Percentiles rank a stretch among this genome's conserved stretches.
phyloP scores from a whole-genome alignment of 192 early-diverging fungal species.

The Backusella luteola region DNA sequence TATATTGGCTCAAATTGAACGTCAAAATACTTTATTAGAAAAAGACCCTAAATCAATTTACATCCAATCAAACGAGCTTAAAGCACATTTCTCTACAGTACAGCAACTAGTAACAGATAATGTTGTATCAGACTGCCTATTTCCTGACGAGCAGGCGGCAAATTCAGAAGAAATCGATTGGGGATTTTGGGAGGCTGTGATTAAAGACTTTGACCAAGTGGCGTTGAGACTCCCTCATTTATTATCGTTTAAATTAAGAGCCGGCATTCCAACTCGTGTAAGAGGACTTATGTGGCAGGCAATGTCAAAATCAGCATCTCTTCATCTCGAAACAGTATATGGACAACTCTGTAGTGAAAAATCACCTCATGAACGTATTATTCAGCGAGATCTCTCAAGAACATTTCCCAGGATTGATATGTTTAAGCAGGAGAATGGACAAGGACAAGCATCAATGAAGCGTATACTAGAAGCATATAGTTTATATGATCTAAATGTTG shows the following conservation, averaged over 20 bases:
- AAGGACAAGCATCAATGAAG: constrained; percentile 85
- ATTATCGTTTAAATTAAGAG: constrained; percentile 65
- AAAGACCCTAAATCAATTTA: constrained; percentile 56
- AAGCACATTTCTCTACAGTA: constrained; percentile 51
- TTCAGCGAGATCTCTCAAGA: constrained; percentile 87
- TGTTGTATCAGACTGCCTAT: neutral
- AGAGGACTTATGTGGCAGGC: constrained; percentile 91
- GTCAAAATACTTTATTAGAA: constrained; percentile 53
- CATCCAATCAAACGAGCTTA: constrained; percentile 53
- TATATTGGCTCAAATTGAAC: constrained; percentile 55
- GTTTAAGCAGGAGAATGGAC: constrained; percentile 79
- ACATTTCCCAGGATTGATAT: constrained; percentile 90
- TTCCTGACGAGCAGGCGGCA: constrained; percentile 16
- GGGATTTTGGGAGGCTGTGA: constrained; percentile 83
- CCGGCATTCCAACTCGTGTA: constrained; percentile 79
- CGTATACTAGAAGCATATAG: constrained; percentile 92
- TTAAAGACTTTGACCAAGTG: constrained; percentile 69
- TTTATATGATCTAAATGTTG: constrained; percentile 91
- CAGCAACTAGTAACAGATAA: constrained; percentile 42
- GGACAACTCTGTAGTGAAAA: constrained; percentile 69
- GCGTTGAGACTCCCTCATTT: constrained; percentile 64
- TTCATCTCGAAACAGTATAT: constrained; percentile 81
- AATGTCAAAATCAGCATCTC: constrained; percentile 80
- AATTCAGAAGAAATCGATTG: constrained; percentile 45
- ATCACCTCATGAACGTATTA: constrained; percentile 86